Evolutionary conservation across 1,139 yeast species (phyloP).

Genomic region (Suhomyces bolitotheri): DNA sequence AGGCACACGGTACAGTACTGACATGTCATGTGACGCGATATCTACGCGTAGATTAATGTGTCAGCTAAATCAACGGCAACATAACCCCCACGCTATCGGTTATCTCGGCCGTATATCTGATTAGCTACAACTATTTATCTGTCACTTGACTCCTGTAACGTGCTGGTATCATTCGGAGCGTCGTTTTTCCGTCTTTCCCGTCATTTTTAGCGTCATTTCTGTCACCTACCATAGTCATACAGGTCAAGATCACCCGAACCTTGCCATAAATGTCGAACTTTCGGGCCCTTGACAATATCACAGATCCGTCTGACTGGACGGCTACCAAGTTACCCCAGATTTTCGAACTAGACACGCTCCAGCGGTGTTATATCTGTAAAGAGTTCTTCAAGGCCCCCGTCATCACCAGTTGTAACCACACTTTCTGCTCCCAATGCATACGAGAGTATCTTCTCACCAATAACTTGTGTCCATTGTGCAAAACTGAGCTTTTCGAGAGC

Average conservation of each 20-base stretch:
- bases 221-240: too few species aligned
- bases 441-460: slow-evolving; percentile 64
- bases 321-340: slow-evolving; percentile 55
- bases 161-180: too few species aligned
- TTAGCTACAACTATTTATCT: too few species aligned
- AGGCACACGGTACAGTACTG: not conserved
- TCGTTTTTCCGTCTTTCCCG: too few species aligned
- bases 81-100: too few species aligned
- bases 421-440: slow-evolving; percentile 89
- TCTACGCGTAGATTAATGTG: too few species aligned
- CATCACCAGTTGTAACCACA: slow-evolving; percentile 82
- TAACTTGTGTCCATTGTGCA: slow-evolving; percentile 78
- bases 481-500: slow-evolving; percentile 69
- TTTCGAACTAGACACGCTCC: slow-evolving; percentile 62
- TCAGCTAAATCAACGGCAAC: too few species aligned
- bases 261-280: slow-evolving; percentile 10
- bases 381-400: slow-evolving; percentile 83
- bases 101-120: too few species aligned
- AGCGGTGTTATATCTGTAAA: slow-evolving; percentile 90
- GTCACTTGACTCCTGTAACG: too few species aligned
- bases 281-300: slow-evolving; percentile 28
- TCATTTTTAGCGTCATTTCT: too few species aligned
- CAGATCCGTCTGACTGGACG: slow-evolving; percentile 76
- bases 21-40: too few species aligned
- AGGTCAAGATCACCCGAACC: too few species aligned